Evolutionary conservation across 2,329 filamentous ascomycete genomes (phyloP).

Genomic region (Xylaria sp.): DNA sequence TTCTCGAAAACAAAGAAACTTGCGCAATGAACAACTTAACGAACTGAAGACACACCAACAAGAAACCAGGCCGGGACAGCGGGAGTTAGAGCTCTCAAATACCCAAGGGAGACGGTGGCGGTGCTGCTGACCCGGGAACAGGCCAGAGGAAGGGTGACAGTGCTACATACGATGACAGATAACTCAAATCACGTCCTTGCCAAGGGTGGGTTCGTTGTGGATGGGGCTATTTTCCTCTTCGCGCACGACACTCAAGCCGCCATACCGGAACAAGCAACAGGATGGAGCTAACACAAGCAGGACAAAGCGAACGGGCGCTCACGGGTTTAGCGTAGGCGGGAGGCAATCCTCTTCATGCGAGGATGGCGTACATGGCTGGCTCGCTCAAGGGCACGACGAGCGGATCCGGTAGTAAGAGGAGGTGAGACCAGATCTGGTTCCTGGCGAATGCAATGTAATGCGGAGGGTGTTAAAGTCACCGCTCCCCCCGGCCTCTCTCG

Average conservation of each 20-base stretch:
- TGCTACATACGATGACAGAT: slow-evolving; percentile 41
- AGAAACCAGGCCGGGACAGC: slow-evolving; percentile 29
- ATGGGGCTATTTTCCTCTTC: slow-evolving; percentile 27
- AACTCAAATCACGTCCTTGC: slow-evolving; percentile 41
- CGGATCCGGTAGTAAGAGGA: slow-evolving; percentile 24
- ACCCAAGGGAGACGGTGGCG: slow-evolving; percentile 35
- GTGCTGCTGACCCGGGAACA: slow-evolving; percentile 37
- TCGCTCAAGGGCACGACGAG: slow-evolving; percentile 21
- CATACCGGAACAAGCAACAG: slow-evolving; percentile 33
- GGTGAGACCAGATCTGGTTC: slow-evolving; percentile 31
- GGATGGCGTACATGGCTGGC: slow-evolving; percentile 34
- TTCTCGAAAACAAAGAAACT: slow-evolving; percentile 30
- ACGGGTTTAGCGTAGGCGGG: slow-evolving; percentile 8
- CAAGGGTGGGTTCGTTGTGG: slow-evolving; percentile 32
- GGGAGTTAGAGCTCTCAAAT: slow-evolving; percentile 39
- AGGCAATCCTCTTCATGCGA: slow-evolving; percentile 35
- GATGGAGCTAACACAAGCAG: slow-evolving; percentile 6
- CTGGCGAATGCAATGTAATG: slow-evolving; percentile 27
- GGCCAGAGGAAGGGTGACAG: slow-evolving; percentile 31
- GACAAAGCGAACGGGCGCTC: slow-evolving; percentile 22
- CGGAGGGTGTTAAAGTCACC: slow-evolving; percentile 4
- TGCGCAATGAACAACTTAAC: slow-evolving; percentile 20
- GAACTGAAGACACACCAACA: slow-evolving; percentile 29
- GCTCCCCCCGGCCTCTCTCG: slow-evolving; percentile 6
- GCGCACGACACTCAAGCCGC: slow-evolving; percentile 26